phyloP scores from a whole-genome alignment of 164 flowering plant genomes.

The Kalanchoe fedtschenkoi region DNA sequence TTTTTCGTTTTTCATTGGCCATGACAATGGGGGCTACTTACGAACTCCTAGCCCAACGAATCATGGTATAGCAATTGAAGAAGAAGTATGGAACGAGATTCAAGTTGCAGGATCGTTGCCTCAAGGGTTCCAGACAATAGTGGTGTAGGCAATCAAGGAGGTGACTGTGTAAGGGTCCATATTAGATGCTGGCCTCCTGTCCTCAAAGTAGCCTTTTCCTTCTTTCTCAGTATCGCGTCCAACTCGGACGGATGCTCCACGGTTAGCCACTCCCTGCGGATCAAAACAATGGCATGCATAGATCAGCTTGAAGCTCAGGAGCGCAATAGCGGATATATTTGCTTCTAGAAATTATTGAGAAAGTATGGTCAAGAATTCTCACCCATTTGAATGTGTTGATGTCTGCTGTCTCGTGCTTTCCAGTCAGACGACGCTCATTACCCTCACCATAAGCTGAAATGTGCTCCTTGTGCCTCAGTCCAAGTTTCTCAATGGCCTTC shows the following conservation, averaged over 20 bases:
- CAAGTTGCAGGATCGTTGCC: neutral
- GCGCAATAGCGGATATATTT: neutral
- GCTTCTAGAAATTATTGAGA: neutral
- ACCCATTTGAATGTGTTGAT: conserved; percentile 32
- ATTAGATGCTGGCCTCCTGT: conserved; percentile 11
- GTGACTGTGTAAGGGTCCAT: conserved; percentile 7
- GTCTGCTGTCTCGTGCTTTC: conserved; percentile 30
- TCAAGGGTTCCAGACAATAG: conserved; percentile 5
- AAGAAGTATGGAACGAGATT: neutral
- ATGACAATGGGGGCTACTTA: neutral
- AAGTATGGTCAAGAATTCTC: neutral
- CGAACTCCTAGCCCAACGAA: neutral
- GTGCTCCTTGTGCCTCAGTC: conserved; percentile 33
- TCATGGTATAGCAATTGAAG: neutral
- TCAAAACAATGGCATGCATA: neutral
- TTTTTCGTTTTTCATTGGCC: no score
- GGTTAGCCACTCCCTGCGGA: conserved; percentile 15
- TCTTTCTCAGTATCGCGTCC: conserved; percentile 16
- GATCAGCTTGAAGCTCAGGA: neutral
- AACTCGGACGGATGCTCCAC: conserved; percentile 14
- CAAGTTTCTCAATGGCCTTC: conserved; percentile 33
- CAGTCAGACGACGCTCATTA: conserved; percentile 37
- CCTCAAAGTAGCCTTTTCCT: conserved; percentile 17
- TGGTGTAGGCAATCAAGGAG: conserved; percentile 7
- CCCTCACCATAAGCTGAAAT: conserved; percentile 39